phyloP scores from a whole-genome alignment of 768 basidiomycete species.

The Hygrocybe punicea region DNA sequence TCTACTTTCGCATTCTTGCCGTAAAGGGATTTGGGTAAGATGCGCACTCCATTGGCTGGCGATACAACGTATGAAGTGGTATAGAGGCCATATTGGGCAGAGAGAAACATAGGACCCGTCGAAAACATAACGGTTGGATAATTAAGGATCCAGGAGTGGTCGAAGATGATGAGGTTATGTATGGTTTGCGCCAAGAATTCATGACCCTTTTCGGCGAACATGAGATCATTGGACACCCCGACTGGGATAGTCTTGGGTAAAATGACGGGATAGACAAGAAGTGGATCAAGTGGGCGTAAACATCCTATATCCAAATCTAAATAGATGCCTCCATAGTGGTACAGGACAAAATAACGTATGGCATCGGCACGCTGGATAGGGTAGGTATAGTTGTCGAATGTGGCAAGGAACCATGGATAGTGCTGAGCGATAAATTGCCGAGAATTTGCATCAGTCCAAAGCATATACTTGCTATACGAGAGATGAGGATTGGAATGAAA shows the following conservation, averaged over 20 bases:
- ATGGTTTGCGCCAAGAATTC: constrained; percentile 92
- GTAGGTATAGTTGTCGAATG: constrained; percentile 89
- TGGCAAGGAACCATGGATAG: constrained; percentile 91
- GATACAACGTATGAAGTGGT: constrained; percentile 62
- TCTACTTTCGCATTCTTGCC: constrained; percentile 88
- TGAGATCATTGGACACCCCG: constrained; percentile 96
- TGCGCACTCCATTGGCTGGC: constrained; percentile 73
- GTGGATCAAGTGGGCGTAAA: constrained; percentile 76
- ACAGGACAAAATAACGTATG: constrained; percentile 96
- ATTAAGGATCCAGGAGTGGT: constrained; percentile 91
- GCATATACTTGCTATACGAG: constrained; percentile 77
- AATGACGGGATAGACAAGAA: constrained; percentile 82
- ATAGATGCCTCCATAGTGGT: constrained; percentile 94
- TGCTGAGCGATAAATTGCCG: constrained; percentile 84
- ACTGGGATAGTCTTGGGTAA: constrained; percentile 95
- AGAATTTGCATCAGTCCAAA: constrained; percentile 94
- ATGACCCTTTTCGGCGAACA: constrained; percentile 81
- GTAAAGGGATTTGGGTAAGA: constrained; percentile 94
- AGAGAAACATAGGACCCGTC: constrained; percentile 98
- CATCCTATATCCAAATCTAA: constrained; percentile 97
- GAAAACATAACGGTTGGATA: constrained; percentile 99
- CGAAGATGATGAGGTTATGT: constrained; percentile 85
- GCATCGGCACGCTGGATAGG: constrained; percentile 93
- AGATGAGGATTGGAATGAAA: constrained; percentile 16
- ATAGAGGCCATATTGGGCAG: constrained; percentile 89